Base-by-base conservation (phyloP, 1,284 basidiomycete genomes). In the Veloporphyrellus conicus region DNA sequence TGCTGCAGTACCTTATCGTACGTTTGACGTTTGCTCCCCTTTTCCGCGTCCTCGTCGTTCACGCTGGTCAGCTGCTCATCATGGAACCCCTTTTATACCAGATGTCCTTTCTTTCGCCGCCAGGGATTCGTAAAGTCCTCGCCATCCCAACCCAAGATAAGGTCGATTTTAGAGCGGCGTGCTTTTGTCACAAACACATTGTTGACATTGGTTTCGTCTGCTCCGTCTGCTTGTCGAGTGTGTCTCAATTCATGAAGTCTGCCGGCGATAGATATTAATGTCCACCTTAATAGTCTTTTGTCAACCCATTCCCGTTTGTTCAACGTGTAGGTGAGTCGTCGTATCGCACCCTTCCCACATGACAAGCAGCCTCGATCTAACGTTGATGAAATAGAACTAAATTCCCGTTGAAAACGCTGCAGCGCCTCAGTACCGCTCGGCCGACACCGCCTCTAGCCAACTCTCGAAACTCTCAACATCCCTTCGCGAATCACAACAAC, bases 141-240 rank as follows among this genome's bases (percentile, higher is more conserved):
- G 82, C 88, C 2, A 82, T 91, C 25, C 95, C 96, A 0, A 92
- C 88, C 1, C 90, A 95, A 68, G 94, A 98, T 63, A 88, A 87
- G 56, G 87, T 98, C 49, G 96, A 99, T 66, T 95, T 99, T 64
- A 79, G 96, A 23, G 96, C 96, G 0, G 94, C 94, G 6, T 99
- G 96, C 67, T 99, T 99, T 72, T 99, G 96, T 68, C 96, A 99
- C 70, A 93, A 97, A 62, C 85, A 87, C 45, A 95, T 97, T 39
- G 84, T 99, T 32, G 95, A 99, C 62, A 82, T 99, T 44, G 96
- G 94, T 31, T 99, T 95, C 61, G 93, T 99, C 20, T 99, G 96
- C 68, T 95, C 92, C 16, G 92, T 97, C 29, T 97, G 93, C 64
- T 70, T 97, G 35, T 94, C 90, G 39, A 96, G 93, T 95, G 60